Conservation (phyloP, 371 early-diverging fungal genomes). For the Batrachochytrium dendrobatidis region DNA sequence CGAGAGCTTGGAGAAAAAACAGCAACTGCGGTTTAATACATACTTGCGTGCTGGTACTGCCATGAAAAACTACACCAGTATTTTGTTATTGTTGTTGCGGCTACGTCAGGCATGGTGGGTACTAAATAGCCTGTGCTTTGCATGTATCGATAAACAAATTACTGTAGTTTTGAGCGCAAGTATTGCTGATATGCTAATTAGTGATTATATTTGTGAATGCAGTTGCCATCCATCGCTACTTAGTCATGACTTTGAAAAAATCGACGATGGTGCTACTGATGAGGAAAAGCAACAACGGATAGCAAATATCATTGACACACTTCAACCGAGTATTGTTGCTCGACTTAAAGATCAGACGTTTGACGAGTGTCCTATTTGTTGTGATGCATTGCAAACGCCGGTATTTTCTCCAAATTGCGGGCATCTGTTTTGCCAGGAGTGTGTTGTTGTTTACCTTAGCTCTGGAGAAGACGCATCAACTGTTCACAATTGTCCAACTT, state of each 20-base stretch:
- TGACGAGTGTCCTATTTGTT: slow-evolving; percentile 31
- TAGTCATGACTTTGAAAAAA: slow-evolving; percentile 17
- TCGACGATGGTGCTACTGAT: slow-evolving; percentile 7
- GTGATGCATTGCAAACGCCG: slow-evolving; percentile 15
- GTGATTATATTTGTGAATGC: neutral
- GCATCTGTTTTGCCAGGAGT: slow-evolving; percentile 22
- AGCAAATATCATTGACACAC: too few species aligned
- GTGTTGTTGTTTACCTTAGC: slow-evolving; percentile 9
- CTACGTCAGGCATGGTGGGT: slow-evolving; percentile 26
- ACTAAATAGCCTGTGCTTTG: neutral
- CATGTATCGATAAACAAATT: slow-evolving; percentile 3
- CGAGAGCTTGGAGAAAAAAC: slow-evolving; percentile 37
- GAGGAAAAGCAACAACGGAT: slow-evolving; percentile 10
- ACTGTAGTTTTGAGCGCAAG: too few species aligned
- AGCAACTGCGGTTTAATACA: slow-evolving; percentile 15
- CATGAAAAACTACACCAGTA: slow-evolving; percentile 34
- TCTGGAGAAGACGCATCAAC: neutral
- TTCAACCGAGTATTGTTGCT: slow-evolving; percentile 6
- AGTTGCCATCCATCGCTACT: slow-evolving; percentile 27
- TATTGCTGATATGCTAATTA: neutral
- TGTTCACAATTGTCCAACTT: slow-evolving; percentile 7
- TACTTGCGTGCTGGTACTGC: slow-evolving; percentile 28
- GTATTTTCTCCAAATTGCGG: slow-evolving; percentile 19
- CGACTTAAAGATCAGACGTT: slow-evolving; percentile 4
- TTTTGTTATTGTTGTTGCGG: slow-evolving; percentile 31